Conservation (phyloP, 2,329 filamentous ascomycete genomes). For the Pseudogymnoascus sp. region DNA sequence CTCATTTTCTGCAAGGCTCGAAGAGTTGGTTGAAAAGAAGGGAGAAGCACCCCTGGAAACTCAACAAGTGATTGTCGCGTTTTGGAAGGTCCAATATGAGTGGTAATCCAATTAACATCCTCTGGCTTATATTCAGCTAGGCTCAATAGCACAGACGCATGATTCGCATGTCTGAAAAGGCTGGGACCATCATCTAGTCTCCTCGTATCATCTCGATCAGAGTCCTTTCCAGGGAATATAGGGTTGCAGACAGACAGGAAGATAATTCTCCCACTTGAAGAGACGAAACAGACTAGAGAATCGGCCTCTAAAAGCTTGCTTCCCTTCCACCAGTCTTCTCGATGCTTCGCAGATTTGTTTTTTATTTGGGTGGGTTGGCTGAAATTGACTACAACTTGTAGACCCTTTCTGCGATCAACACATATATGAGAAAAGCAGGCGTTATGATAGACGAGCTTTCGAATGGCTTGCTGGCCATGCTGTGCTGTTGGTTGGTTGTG, state of each 20-base stretch:
- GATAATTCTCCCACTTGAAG: constrained; percentile 29
- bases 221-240: constrained; percentile 13
- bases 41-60: constrained; percentile 51
- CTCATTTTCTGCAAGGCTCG: constrained; percentile 47
- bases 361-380: constrained; percentile 33
- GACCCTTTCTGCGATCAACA: constrained; percentile 27
- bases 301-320: constrained; percentile 41
- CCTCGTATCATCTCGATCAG: constrained; percentile 15
- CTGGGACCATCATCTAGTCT: constrained; percentile 15
- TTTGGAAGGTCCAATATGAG: constrained; percentile 15
- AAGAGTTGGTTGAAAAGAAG: constrained; percentile 50
- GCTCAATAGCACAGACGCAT: constrained; percentile 25
- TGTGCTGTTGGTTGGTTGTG: constrained; percentile 31
- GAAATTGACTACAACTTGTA: constrained; percentile 39
- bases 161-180: constrained; percentile 22
- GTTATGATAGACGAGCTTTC: constrained; percentile 23
- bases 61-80: constrained; percentile 40
- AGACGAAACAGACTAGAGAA: constrained; percentile 42
- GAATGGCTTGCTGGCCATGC: constrained; percentile 28
- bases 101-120: constrained; percentile 18
- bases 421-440: constrained; percentile 15
- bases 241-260: constrained; percentile 36
- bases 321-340: constrained; percentile 42
- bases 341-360: constrained; percentile 20
- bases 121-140: constrained; percentile 22